Evolutionary conservation across 371 early-diverging fungal species (phyloP).

Genomic region (Mucor saturninus): DNA sequence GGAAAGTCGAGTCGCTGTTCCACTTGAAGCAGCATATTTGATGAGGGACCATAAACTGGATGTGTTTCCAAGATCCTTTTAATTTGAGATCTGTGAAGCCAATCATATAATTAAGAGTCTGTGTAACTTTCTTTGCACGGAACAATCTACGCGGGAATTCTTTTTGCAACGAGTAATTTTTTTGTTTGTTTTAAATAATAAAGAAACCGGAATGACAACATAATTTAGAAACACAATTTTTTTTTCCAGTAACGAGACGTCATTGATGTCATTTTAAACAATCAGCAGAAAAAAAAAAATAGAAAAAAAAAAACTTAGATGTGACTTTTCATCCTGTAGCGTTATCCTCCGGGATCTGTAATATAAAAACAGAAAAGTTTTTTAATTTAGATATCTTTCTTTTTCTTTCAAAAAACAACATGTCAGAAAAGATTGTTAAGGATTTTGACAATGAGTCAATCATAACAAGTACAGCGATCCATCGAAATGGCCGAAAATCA

Average conservation of each 20-base stretch:
- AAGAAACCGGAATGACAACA: neutral
- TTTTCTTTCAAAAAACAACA: neutral
- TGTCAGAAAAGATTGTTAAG: slow-evolving; percentile 13
- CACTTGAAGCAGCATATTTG: no score
- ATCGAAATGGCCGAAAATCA: slow-evolving; percentile 29
- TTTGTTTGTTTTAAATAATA: neutral
- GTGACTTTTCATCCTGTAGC: neutral
- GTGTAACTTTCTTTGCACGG: neutral
- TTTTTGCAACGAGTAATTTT: neutral
- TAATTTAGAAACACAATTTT: no score
- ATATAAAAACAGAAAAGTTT: neutral
- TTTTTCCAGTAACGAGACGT: no score
- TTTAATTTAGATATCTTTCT: neutral
- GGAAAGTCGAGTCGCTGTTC: no score
- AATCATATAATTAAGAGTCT: neutral
- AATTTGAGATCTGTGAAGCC: no score
- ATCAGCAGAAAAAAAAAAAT: no score
- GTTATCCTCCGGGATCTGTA: neutral
- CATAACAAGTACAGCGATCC: slow-evolving; percentile 8
- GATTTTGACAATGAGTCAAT: slow-evolving; percentile 21
- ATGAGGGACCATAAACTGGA: no score
- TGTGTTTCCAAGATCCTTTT: no score
- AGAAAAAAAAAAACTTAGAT: neutral
- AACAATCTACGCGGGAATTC: neutral
- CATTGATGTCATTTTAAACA: no score